Evolutionary conservation across 2,329 filamentous ascomycete species (phyloP).

Genomic region (Aspergillus clavatus): DNA sequence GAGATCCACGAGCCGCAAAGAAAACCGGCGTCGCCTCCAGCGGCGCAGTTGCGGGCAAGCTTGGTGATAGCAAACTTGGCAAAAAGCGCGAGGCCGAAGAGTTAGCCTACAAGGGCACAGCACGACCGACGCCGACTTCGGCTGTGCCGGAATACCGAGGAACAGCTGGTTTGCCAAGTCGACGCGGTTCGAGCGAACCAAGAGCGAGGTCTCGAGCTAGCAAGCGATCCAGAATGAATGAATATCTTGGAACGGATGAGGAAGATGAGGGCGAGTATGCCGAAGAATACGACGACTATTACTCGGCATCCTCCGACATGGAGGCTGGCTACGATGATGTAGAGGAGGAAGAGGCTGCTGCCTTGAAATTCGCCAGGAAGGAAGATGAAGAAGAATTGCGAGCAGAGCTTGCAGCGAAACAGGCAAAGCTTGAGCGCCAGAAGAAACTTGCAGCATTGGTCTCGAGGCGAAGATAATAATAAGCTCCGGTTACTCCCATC

Average conservation of each 20-base stretch:
- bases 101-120: constrained; percentile 37
- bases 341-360: constrained; percentile 42
- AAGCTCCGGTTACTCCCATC: not conserved
- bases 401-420: constrained; percentile 42
- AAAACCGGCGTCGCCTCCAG: constrained; percentile 20
- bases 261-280: constrained; percentile 44
- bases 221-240: constrained; percentile 32
- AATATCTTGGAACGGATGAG: constrained; percentile 46
- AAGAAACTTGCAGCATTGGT: constrained; percentile 39
- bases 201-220: constrained; percentile 20
- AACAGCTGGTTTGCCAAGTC: constrained; percentile 36
- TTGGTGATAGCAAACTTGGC: constrained; percentile 15
- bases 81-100: constrained; percentile 32
- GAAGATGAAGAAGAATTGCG: constrained; percentile 46
- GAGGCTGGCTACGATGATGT: constrained; percentile 46
- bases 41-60: constrained; percentile 17
- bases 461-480: constrained; percentile 28
- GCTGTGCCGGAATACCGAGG: constrained; percentile 36
- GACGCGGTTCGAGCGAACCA: constrained; percentile 23
- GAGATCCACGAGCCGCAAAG: constrained; percentile 30
- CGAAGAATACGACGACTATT: constrained; percentile 39
- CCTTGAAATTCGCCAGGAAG: constrained; percentile 37
- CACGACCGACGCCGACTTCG: constrained; percentile 25
- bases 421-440: constrained; percentile 44
- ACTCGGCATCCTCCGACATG: constrained; percentile 47